Evolutionary conservation across 345 rosid genomes (phyloP).

Genomic region (Lepidium sativum): DNA sequence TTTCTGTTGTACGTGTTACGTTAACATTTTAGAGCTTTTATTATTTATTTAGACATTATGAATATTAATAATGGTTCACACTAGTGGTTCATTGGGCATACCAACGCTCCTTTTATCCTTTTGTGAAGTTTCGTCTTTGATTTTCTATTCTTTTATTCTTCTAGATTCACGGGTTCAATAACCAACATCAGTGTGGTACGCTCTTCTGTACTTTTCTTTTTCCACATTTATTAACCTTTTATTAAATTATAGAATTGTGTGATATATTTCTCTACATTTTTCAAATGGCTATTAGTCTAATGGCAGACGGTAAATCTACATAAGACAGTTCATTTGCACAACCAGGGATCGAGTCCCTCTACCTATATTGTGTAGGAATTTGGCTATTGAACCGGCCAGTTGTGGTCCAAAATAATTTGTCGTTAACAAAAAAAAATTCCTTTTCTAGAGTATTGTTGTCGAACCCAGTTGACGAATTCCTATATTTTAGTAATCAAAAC

Average conservation of each 20-base stretch:
- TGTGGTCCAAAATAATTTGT: too few species aligned
- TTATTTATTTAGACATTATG: not conserved
- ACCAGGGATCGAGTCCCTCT: too few species aligned
- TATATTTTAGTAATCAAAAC: too few species aligned
- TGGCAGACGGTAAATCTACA: too few species aligned
- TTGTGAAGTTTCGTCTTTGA: conserved; percentile 23
- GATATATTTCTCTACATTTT: not conserved
- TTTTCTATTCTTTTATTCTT: conserved; percentile 18
- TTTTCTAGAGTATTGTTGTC: too few species aligned
- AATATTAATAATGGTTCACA: not conserved
- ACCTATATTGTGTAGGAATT: too few species aligned
- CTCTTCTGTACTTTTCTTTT: conserved; percentile 20
- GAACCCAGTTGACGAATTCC: too few species aligned
- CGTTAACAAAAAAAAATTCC: too few species aligned
- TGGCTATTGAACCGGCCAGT: too few species aligned
- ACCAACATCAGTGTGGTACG: conserved; percentile 28
- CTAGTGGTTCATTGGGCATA: conserved; percentile 23
- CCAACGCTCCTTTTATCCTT: conserved; percentile 18
- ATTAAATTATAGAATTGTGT: not conserved
- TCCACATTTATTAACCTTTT: not conserved
- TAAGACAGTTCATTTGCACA: too few species aligned
- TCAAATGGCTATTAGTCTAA: too few species aligned
- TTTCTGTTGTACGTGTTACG: conserved; percentile 13
- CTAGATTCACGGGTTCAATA: conserved; percentile 26
- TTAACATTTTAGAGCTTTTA: not conserved